Percentiles rank a stretch among this genome's conserved stretches.
These are phyloP conservation scores for Capsicum pubescens DNA, from an alignment of 257 asterid species.

Conservation along the genomic window DNA sequence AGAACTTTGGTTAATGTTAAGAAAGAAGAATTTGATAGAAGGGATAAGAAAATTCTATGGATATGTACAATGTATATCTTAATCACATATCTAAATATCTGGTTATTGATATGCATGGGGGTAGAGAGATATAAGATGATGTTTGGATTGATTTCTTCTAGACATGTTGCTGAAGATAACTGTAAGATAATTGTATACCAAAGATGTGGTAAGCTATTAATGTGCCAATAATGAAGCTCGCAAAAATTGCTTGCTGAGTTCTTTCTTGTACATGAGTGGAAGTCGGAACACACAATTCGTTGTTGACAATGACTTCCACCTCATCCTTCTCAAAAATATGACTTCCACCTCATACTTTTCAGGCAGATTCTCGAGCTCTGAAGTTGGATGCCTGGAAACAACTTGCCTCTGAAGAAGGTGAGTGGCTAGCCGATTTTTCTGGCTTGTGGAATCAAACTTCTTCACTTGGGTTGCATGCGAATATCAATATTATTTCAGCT, in stretches of 20 bases:
- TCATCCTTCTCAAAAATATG: constrained; percentile 39
- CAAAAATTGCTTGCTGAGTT: neutral
- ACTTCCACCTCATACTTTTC: constrained; percentile 36
- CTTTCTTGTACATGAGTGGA: constrained; percentile 17
- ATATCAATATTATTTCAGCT: neutral
- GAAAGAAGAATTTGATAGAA: neutral
- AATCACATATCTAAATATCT: neutral
- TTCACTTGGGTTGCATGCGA: neutral
- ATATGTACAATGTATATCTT: neutral
- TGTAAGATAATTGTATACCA: constrained; percentile 15
- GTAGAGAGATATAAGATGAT: neutral
- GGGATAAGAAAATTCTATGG: neutral
- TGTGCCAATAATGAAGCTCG: neutral
- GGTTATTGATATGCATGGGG: neutral
- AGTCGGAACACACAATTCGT: neutral
- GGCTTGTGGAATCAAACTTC: neutral
- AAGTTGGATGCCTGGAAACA: constrained; percentile 88
- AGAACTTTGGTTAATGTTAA: neutral
- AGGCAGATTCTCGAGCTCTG: constrained; percentile 78
- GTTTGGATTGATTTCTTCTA: neutral
- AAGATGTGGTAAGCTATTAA: constrained; percentile 16
- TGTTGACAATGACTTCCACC: constrained; percentile 23
- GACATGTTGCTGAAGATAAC: constrained; percentile 14
- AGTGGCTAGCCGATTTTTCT: neutral
- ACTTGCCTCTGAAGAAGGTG: constrained; percentile 95